Evolutionary conservation across 2,329 filamentous ascomycete species (phyloP).

Genomic region (Venturia oleaginea): DNA sequence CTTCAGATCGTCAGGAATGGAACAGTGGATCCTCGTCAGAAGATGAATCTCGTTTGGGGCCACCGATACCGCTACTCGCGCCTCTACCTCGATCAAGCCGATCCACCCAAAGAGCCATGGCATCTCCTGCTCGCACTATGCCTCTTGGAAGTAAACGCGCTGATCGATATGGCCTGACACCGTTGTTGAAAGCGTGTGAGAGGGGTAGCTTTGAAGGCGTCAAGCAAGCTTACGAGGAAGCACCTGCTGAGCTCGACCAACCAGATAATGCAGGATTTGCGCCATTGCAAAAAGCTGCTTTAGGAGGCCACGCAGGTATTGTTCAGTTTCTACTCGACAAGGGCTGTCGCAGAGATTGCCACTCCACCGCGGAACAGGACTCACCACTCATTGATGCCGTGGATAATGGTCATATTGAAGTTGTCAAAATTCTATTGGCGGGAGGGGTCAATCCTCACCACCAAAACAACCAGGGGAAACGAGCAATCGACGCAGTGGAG

Average conservation of each 20-base stretch:
- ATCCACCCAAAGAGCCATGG: constrained; percentile 53
- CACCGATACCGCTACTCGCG: constrained; percentile 24
- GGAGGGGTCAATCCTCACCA: constrained; percentile 87
- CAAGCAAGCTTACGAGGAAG: constrained; percentile 63
- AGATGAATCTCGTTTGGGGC: constrained; percentile 4
- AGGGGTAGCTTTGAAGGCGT: constrained; percentile 73
- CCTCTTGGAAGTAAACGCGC: constrained; percentile 75
- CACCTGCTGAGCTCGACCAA: constrained; percentile 80
- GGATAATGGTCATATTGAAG: constrained; percentile 85
- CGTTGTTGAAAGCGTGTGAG: constrained; percentile 81
- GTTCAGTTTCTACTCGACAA: constrained; percentile 79
- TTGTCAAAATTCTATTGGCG: constrained; percentile 73
- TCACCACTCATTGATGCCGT: constrained; percentile 93
- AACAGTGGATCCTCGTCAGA: constrained; percentile 10
- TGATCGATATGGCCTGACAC: constrained; percentile 86
- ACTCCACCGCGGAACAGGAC: constrained; percentile 67
- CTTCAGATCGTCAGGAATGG: constrained; percentile 12
- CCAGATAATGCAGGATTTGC: constrained; percentile 95
- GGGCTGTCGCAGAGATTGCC: constrained; percentile 74
- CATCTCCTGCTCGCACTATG: constrained; percentile 37
- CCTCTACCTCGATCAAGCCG: constrained; percentile 36
- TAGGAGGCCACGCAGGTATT: constrained; percentile 79
- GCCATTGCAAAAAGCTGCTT: constrained; percentile 82
- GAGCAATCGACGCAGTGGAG: constrained; percentile 76
- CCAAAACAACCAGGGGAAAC: constrained; percentile 84